phyloP scores from a whole-genome alignment of 2,329 filamentous ascomycete genomes.

The Ophioceras dolichostomum region DNA sequence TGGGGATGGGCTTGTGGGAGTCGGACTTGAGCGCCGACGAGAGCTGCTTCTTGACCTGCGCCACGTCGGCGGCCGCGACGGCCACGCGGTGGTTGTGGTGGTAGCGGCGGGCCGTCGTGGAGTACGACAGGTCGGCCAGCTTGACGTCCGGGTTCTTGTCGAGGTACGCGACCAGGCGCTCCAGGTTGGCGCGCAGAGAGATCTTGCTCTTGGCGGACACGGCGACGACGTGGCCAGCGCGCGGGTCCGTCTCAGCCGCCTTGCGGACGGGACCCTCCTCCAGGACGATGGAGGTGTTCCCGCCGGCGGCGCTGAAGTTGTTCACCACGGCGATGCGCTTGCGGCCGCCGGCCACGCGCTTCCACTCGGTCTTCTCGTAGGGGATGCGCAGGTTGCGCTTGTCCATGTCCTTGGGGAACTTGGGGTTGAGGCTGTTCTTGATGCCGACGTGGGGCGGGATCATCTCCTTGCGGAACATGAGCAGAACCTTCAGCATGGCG shows the following conservation, averaged over 20 bases:
- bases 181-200: conserved; percentile 30
- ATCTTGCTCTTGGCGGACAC: conserved; percentile 29
- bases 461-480: conserved; percentile 32
- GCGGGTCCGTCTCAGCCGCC: conserved; percentile 19
- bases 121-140: conserved; percentile 37
- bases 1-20: conserved; percentile 10
- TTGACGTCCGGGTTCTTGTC: conserved; percentile 19
- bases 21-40: conserved; percentile 5
- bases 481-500: conserved; percentile 31
- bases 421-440: conserved; percentile 26
- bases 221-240: conserved; percentile 27
- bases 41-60: conserved; percentile 12
- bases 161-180: conserved; percentile 27
- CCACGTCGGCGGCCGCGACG: conserved; percentile 8
- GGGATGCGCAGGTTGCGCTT: conserved; percentile 21
- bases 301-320: conserved; percentile 44
- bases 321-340: conserved; percentile 25
- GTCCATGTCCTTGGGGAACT: conserved; percentile 17
- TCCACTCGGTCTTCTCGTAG: conserved; percentile 12
- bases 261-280: conserved; percentile 27
- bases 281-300: conserved; percentile 39
- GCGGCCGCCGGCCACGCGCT: conserved; percentile 1
- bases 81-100: conserved; percentile 20
- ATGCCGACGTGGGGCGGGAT: conserved; percentile 40
- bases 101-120: conserved; percentile 34